Percentiles rank a stretch among this genome's conserved stretches.
Evolutionary conservation across 2,329 filamentous ascomycete species (phyloP).

Genomic region (Penicillium concentricum): DNA sequence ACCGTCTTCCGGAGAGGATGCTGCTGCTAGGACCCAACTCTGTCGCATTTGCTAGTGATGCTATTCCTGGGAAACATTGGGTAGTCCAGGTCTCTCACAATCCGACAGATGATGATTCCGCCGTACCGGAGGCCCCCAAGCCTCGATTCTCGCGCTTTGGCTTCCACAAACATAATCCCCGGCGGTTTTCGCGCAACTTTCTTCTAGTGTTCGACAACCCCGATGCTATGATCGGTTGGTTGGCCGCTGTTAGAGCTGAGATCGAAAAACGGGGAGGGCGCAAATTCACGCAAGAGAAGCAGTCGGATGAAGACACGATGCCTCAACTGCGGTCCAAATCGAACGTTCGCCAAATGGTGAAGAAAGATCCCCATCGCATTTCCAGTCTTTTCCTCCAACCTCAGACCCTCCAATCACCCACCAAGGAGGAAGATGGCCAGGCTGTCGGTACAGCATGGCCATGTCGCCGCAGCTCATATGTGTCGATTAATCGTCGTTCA

Average conservation of each 20-base stretch:
- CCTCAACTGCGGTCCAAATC: constrained; percentile 28
- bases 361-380: constrained; percentile 35
- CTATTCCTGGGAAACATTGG: constrained; percentile 50
- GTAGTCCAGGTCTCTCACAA: constrained; percentile 48
- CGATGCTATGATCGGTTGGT: constrained; percentile 47
- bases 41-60: constrained; percentile 51
- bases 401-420: constrained; percentile 22
- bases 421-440: constrained; percentile 26
- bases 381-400: constrained; percentile 33
- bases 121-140: constrained; percentile 31
- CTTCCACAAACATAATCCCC: constrained; percentile 35
- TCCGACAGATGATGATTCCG: constrained; percentile 28
- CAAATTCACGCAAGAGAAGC: constrained; percentile 42
- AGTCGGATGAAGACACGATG: constrained; percentile 29
- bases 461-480: constrained; percentile 30
- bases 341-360: constrained; percentile 35
- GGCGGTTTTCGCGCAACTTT: constrained; percentile 40
- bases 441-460: constrained; percentile 23
- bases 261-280: constrained; percentile 49
- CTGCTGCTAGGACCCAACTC: constrained; percentile 46
- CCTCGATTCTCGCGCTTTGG: constrained; percentile 42
- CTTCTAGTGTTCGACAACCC: constrained; percentile 46
- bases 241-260: constrained; percentile 45
- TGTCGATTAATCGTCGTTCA: constrained; percentile 32
- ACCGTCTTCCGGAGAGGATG: constrained; percentile 49